These are phyloP conservation scores for Penicillium brevicompactum DNA, from an alignment of 2,329 filamentous ascomycete species.

Conservation along the genomic window DNA sequence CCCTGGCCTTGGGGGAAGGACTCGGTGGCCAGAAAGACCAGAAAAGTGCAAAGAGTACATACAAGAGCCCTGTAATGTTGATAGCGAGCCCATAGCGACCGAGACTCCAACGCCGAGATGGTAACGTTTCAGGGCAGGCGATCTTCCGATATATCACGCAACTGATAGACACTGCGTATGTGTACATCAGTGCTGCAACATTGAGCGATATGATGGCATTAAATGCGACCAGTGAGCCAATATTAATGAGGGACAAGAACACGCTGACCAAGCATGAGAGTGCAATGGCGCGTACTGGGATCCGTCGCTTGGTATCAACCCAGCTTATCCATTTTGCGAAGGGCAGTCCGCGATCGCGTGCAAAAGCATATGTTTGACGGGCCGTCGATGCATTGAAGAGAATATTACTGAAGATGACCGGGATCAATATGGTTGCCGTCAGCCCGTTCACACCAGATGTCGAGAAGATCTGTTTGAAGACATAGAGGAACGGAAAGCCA, in stretches of 20 bases:
- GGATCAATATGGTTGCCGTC: constrained; percentile 45
- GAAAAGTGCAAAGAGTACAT: constrained; percentile 48
- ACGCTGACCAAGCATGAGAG: constrained; percentile 34
- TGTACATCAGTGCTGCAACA: constrained; percentile 51
- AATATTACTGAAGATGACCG: constrained; percentile 44
- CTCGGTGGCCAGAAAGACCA: constrained; percentile 52
- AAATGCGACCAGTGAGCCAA: constrained; percentile 54
- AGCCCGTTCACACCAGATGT: constrained; percentile 30
- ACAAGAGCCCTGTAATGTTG: constrained; percentile 48
- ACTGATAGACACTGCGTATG: constrained; percentile 53
- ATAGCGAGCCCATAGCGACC: constrained; percentile 47
- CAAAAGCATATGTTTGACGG: constrained; percentile 47
- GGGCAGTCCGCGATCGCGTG: constrained; percentile 47
- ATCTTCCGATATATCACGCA: constrained; percentile 50
- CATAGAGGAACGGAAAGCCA: constrained; percentile 51
- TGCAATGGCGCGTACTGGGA: constrained; percentile 46
- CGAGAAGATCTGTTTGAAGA: constrained; percentile 41
- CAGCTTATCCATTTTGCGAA: constrained; percentile 42
- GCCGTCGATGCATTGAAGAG: constrained; percentile 43
- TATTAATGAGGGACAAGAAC: constrained; percentile 53
- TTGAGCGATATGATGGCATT: constrained; percentile 55
- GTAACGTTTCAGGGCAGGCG: constrained; percentile 40
- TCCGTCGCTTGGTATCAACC: constrained; percentile 38
- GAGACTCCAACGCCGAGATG: constrained; percentile 45
- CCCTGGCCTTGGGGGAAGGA: constrained; percentile 38